Evolutionary conservation across 768 basidiomycete species (phyloP).

Genomic region (Leccinum incarnatum): DNA sequence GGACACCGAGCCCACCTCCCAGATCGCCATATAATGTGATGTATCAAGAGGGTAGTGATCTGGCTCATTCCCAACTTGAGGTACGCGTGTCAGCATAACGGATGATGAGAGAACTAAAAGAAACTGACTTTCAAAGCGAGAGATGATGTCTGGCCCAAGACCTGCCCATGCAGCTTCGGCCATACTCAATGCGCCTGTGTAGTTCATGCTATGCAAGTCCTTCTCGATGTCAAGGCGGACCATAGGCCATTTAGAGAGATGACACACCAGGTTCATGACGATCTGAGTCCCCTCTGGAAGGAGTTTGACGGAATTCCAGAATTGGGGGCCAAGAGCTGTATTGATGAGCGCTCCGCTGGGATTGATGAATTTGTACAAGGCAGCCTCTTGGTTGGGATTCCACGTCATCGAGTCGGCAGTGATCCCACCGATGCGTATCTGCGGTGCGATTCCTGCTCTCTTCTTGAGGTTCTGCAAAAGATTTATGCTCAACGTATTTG

Average conservation of each 20-base stretch:
- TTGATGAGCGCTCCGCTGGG: slow-evolving; percentile 43
- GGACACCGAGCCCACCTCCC: slow-evolving; percentile 38
- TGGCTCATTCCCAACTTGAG: slow-evolving; percentile 50
- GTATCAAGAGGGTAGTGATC: slow-evolving; percentile 45
- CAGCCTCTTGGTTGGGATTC: slow-evolving; percentile 37
- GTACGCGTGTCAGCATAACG: background rate
- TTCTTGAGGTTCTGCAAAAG: slow-evolving; percentile 45
- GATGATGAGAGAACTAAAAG: background rate
- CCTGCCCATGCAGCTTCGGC: slow-evolving; percentile 42
- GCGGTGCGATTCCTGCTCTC: slow-evolving; percentile 44
- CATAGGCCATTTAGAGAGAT: background rate
- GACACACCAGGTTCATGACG: slow-evolving; percentile 42
- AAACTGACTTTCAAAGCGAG: slow-evolving; percentile 44
- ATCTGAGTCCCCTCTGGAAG: slow-evolving; percentile 47
- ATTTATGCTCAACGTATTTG: slow-evolving; percentile 43
- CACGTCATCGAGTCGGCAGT: slow-evolving; percentile 54
- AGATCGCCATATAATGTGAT: slow-evolving; percentile 42
- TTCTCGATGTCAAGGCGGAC: slow-evolving; percentile 16
- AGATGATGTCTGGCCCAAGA: slow-evolving; percentile 36
- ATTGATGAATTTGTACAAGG: slow-evolving; percentile 41
- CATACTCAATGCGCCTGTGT: slow-evolving; percentile 40
- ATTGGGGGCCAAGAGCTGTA: slow-evolving; percentile 51
- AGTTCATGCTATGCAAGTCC: slow-evolving; percentile 46
- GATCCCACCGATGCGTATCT: slow-evolving; percentile 54
- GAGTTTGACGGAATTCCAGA: slow-evolving; percentile 45